Evolutionary conservation across 495 filamentous ascomycete species (phyloP), one percentile per base, ranked within the genome.

Genomic region (Elasticomyces elasticus): DNA sequence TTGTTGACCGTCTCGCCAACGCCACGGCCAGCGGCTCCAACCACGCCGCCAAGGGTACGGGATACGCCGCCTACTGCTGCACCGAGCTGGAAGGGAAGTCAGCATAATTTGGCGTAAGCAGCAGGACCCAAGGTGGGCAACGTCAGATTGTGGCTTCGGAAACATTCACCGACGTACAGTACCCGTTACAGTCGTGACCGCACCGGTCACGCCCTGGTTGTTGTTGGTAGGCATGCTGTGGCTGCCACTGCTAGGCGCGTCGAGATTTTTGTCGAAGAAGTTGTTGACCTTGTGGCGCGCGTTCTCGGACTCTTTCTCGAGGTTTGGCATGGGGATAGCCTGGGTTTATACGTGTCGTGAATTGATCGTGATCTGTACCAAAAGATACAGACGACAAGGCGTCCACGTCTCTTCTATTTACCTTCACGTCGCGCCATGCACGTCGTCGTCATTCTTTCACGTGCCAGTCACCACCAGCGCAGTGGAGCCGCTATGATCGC

Each of bases 31-130:
- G 54, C 48, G 11, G 54, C 54, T n/a, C 54, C 54, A 10, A 57
- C 54, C 11, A 57, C 54, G n/a, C 48, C 48, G 20, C 54, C 54
- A 2, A 52, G 22, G 12, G 54, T 57, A 7, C 54, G 46, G 33
- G 54, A 51, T 28, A 58, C 50, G 30, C 55, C 55, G 28, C 55
- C 55, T 5, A 53, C 43, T 24, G 42, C 55, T 40, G 49, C 50
- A n/a, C 55, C 55, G 25, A 58, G 40, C 55, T 58, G 23, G 25
- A 37, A 23, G 24, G 27, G 25, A 24, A 9, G 45, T 49, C 15
- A 45, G 42, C 15, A 26, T 12, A 23, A 17, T n/a, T n/a, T n/a
- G n/a, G n/a, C n/a, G n/a, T n/a, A n/a, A n/a, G n/a, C n/a, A n/a
- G n/a, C n/a, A n/a, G 46, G 7, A 15, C 24, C 9, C 19, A 10